Evolutionary conservation across 2,329 filamentous ascomycete genomes (phyloP).

Genomic region (Apiospora rasikravindrae): DNA sequence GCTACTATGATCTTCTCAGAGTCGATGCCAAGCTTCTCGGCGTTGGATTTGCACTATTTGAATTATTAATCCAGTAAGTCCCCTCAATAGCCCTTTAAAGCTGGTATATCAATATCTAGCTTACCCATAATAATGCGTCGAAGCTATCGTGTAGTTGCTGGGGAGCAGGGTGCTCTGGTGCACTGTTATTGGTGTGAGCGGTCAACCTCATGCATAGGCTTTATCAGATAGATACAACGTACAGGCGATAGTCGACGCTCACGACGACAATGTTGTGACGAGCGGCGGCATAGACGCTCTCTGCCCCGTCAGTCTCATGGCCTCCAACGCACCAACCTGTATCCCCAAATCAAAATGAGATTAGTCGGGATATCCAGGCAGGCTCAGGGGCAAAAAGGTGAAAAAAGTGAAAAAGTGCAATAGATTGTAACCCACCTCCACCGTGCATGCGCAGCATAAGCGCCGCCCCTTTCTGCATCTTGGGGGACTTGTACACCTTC

Average conservation of each 20-base stretch:
- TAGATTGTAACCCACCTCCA: constrained; percentile 33
- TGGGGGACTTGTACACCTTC: constrained; percentile 41
- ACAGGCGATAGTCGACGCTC: constrained; percentile 46
- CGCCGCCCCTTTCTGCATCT: constrained; percentile 29
- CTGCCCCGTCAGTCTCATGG: constrained; percentile 41
- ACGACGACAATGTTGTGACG: constrained; percentile 43
- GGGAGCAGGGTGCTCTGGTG: constrained; percentile 56
- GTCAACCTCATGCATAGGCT: too few relatives aligned
- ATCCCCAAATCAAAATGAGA: not conserved
- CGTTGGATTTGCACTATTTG: constrained; percentile 53
- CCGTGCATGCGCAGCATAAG: constrained; percentile 44
- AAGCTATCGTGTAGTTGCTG: constrained; percentile 56
- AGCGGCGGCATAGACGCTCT: constrained; percentile 41
- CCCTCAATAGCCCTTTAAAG: not conserved
- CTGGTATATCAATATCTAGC: not conserved
- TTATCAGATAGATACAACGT: constrained; percentile 19
- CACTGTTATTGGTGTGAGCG: constrained; percentile 43
- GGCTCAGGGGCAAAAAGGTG: too few relatives aligned
- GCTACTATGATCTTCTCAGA: constrained; percentile 48
- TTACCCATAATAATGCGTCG: constrained; percentile 51
- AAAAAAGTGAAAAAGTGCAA: too few relatives aligned
- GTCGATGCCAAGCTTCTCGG: constrained; percentile 43
- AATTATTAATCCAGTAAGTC: constrained; percentile 29
- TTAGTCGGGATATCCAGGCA: too few relatives aligned
- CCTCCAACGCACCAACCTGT: constrained; percentile 39